phyloP scores from a whole-genome alignment of 2,329 filamentous ascomycete species.

The Penicillium griseofulvum region DNA sequence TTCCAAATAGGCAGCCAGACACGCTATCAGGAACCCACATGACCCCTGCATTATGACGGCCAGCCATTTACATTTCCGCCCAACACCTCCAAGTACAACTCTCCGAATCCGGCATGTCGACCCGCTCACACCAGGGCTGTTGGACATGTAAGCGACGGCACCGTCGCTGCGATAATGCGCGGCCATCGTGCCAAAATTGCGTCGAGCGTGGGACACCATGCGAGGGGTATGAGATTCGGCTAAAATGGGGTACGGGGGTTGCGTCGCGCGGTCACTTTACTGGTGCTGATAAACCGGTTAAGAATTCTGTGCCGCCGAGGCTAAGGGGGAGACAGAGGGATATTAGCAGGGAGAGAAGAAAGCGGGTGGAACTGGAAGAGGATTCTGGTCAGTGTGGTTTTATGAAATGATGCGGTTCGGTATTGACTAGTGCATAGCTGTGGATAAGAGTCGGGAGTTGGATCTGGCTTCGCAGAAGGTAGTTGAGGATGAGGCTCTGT shows the following conservation, averaged over 20 bases:
- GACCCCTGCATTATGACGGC: background rate
- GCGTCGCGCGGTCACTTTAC: conserved; percentile 33
- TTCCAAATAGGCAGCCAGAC: background rate
- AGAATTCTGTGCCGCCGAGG: conserved; percentile 22
- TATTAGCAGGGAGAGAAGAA: conserved; percentile 19
- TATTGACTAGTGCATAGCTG: background rate
- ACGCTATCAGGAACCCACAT: background rate
- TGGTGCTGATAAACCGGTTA: conserved; percentile 28
- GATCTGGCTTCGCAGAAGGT: background rate
- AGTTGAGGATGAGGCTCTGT: conserved; percentile 18
- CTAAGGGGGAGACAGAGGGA: conserved; percentile 28
- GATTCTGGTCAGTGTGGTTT: background rate
- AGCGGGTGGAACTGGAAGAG: background rate
- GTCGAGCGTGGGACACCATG: conserved; percentile 23
- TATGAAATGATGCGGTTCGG: background rate
- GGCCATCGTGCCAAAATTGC: conserved; percentile 27
- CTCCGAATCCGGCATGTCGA: conserved; percentile 28
- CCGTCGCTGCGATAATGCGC: conserved; percentile 29
- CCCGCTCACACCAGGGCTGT: conserved; percentile 29
- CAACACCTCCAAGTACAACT: background rate
- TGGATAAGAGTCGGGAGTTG: background rate
- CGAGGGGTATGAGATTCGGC: conserved; percentile 32
- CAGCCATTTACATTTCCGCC: background rate
- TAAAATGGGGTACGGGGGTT: conserved; percentile 32
- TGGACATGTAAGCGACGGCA: conserved; percentile 34